These are phyloP conservation scores for Sutorius australiensis DNA, from an alignment of 768 basidiomycete species.

Conservation along the genomic window DNA sequence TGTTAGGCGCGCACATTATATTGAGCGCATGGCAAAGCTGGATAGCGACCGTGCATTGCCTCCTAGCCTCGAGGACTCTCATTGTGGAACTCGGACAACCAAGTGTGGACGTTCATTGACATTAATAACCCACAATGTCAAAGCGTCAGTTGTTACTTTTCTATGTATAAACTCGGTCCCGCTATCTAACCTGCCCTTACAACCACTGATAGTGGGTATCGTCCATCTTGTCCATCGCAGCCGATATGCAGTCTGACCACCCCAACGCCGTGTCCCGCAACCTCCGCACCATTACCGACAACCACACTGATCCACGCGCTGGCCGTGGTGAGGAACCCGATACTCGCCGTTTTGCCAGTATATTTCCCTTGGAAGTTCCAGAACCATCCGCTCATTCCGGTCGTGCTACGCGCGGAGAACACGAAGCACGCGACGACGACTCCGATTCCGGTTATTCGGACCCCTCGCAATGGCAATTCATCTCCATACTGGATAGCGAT, in stretches of 20 bases:
- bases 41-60: conserved; percentile 10
- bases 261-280: conserved; percentile 3
- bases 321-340: conserved; percentile 8
- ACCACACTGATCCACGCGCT: not conserved
- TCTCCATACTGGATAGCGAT: not conserved
- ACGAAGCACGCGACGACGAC: not conserved
- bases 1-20: not conserved
- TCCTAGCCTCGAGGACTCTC: conserved; percentile 11
- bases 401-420: conserved; percentile 14
- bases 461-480: conserved; percentile 11
- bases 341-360: conserved; percentile 26
- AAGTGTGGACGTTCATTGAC: conserved; percentile 17
- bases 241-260: conserved; percentile 10
- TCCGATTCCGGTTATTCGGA: conserved; percentile 1
- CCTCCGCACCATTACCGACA: not conserved
- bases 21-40: not conserved
- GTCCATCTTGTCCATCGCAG: not conserved
- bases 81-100: conserved; percentile 16
- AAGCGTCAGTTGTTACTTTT: conserved; percentile 16
- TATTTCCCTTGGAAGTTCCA: conserved; percentile 17
- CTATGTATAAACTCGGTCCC: conserved; percentile 16
- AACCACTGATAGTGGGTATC: conserved; percentile 2
- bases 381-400: conserved; percentile 3
- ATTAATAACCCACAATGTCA: conserved; percentile 17
- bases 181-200: not conserved